Conservation (phyloP, 257 asterid species). For the Nicotiana otophora region DNA sequence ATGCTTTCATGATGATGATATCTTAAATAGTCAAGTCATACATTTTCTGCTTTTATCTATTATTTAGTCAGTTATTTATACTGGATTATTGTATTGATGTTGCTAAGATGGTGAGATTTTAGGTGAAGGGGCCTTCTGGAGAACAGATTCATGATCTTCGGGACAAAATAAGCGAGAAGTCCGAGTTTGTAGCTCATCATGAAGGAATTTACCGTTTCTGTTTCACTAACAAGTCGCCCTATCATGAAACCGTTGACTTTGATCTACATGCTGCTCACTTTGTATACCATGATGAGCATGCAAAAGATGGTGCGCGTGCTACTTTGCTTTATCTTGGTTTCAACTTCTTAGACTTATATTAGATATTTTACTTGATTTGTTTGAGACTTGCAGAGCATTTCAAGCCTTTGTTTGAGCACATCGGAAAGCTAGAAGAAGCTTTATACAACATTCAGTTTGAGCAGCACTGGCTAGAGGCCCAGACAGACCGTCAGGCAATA, state of each 20-base stretch:
- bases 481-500: conserved; percentile 48
- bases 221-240: conserved; percentile 91
- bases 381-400: conserved; percentile 66
- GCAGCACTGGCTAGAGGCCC: conserved; percentile 42
- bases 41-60: background rate
- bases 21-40: background rate
- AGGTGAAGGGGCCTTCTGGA: conserved; percentile 93
- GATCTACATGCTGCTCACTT: conserved; percentile 81
- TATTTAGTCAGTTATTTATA: background rate
- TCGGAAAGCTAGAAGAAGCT: conserved; percentile 89
- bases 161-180: conserved; percentile 77
- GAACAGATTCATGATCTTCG: conserved; percentile 81
- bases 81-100: background rate
- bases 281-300: conserved; percentile 77
- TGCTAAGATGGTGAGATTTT: conserved; percentile 10
- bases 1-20: background rate
- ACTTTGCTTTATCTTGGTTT: background rate
- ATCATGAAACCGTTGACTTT: conserved; percentile 84
- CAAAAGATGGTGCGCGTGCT: conserved; percentile 72
- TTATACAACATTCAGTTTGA: conserved; percentile 70
- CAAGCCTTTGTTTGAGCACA: conserved; percentile 90
- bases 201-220: conserved; percentile 84
- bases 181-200: conserved; percentile 69
- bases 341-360: background rate
- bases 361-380: background rate